A percentile compares a stretch with the other conserved stretches of the same genome.
Evolutionary conservation across 495 filamentous ascomycete genomes (phyloP).

Genomic region (Acidiella bohemica): DNA sequence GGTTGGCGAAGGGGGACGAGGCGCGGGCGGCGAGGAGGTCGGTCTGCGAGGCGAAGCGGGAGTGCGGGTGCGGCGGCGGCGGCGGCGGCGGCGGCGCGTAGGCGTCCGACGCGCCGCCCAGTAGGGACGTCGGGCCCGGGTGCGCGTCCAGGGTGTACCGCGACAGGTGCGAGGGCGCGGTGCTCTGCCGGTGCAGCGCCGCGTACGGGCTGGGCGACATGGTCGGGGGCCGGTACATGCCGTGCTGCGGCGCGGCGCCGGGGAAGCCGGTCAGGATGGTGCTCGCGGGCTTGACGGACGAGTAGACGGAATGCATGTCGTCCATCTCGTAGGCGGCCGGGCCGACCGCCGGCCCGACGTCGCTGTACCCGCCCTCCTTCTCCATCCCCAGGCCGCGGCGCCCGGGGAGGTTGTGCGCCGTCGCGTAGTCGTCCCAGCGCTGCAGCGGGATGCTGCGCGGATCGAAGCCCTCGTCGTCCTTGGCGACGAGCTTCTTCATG

Average conservation of each 20-base stretch:
- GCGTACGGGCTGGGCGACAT: slow-evolving; percentile 57
- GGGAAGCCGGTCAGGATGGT: slow-evolving; percentile 82
- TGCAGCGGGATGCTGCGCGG: slow-evolving; percentile 86
- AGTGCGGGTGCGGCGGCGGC: too few relatives aligned
- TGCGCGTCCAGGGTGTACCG: too few relatives aligned
- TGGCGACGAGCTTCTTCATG: slow-evolving; percentile 72
- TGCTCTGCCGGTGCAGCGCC: slow-evolving; percentile 27
- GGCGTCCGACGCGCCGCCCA: slow-evolving; percentile 45
- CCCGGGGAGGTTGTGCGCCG: slow-evolving; percentile 77
- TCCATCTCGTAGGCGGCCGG: slow-evolving; percentile 72
- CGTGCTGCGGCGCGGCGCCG: slow-evolving; percentile 3
- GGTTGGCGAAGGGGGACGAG: slow-evolving; percentile 3
- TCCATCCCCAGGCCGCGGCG: slow-evolving; percentile 60
- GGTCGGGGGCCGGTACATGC: slow-evolving; percentile 60
- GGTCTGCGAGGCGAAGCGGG: slow-evolving; percentile 30
- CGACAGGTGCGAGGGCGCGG: too few relatives aligned
- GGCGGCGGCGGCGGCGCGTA: slow-evolving; percentile 42
- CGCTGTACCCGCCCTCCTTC: slow-evolving; percentile 38
- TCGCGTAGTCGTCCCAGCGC: slow-evolving; percentile 95
- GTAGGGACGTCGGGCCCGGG: slow-evolving; percentile 22
- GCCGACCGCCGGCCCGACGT: slow-evolving; percentile 28
- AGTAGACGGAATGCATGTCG: slow-evolving; percentile 93
- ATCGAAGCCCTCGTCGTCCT: slow-evolving; percentile 78
- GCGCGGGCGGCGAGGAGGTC: slow-evolving; percentile 5
- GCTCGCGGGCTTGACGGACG: slow-evolving; percentile 83